Evolutionary conservation across 352 stramenopile genomes (phyloP).

Genomic region (Halophytophthora batemanensis): DNA sequence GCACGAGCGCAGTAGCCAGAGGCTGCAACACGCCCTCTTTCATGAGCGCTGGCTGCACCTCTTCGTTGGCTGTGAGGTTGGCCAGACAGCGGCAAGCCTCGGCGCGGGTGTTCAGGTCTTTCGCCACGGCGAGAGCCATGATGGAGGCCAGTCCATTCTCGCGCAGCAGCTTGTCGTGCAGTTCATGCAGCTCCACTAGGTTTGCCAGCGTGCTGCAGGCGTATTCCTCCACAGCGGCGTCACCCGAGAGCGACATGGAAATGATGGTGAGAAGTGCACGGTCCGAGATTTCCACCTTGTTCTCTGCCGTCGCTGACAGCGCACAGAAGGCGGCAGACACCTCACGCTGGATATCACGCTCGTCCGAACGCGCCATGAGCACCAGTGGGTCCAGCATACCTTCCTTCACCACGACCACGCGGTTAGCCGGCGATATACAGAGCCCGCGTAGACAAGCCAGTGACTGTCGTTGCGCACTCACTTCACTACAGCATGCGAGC

Average conservation of each 20-base stretch:
- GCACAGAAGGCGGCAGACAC: slow-evolving; percentile 93
- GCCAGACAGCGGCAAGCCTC: slow-evolving; percentile 92
- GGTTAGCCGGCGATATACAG: slow-evolving; percentile 91
- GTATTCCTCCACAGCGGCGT: slow-evolving; percentile 90
- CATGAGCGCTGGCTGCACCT: slow-evolving; percentile 91
- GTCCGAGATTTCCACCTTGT: slow-evolving; percentile 95
- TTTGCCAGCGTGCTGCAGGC: slow-evolving; percentile 94
- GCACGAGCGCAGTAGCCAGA: slow-evolving; percentile 86
- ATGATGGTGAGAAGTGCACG: slow-evolving; percentile 95
- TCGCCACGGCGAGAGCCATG: slow-evolving; percentile 88
- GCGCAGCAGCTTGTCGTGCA: slow-evolving; percentile 93
- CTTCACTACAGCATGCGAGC: slow-evolving; percentile 93
- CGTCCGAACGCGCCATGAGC: slow-evolving; percentile 92
- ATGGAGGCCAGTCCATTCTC: slow-evolving; percentile 93
- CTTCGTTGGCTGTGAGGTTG: slow-evolving; percentile 94
- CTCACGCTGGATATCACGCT: slow-evolving; percentile 90
- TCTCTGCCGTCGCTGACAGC: slow-evolving; percentile 93
- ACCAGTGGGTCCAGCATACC: slow-evolving; percentile 95
- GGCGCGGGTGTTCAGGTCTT: slow-evolving; percentile 88
- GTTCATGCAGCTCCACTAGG: slow-evolving; percentile 92
- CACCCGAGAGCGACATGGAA: slow-evolving; percentile 90
- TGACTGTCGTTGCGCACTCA: slow-evolving; percentile 91
- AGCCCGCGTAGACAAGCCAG: slow-evolving; percentile 91
- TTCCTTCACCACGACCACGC: slow-evolving; percentile 88
- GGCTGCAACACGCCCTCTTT: slow-evolving; percentile 89